A percentile compares a stretch with the other conserved stretches of the same genome.
These are phyloP conservation scores for Colletotrichum godetiae DNA, from an alignment of 2,329 filamentous ascomycete genomes.

Conservation along the genomic window DNA sequence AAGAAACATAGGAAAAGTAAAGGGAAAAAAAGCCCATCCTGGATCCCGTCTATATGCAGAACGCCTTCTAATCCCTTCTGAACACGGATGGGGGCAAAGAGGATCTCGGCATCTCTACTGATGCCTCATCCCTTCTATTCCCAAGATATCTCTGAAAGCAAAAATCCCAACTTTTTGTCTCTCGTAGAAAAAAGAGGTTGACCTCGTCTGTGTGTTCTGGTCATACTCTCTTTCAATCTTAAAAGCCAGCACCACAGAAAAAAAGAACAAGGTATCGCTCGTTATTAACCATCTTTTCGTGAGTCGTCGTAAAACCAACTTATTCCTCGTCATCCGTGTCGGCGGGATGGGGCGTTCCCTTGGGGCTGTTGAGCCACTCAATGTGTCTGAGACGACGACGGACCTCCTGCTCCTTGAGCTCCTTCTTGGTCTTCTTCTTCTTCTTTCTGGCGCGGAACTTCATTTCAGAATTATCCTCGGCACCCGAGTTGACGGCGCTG, in stretches of 20 bases:
- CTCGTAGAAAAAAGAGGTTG: neutral
- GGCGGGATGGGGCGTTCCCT: constrained; percentile 81
- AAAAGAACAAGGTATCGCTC: constrained; percentile 14
- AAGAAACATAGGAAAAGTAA: neutral
- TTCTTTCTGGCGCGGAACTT: constrained; percentile 93
- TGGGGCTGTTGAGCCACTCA: constrained; percentile 85
- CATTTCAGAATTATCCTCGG: constrained; percentile 81
- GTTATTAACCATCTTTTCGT: constrained; percentile 26
- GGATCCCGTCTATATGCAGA: constrained; percentile 32
- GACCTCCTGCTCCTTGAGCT: constrained; percentile 92
- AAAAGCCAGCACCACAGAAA: constrained; percentile 10
- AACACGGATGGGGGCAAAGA: neutral
- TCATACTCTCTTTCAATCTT: constrained; percentile 5
- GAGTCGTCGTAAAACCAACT: constrained; percentile 18
- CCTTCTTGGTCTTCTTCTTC: constrained; percentile 99
- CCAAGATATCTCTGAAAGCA: constrained; percentile 14
- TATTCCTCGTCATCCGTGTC: constrained; percentile 82
- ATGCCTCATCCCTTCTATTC: neutral
- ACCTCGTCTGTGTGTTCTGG: neutral
- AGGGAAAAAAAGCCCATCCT: constrained; percentile 5
- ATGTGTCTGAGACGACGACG: constrained; percentile 88
- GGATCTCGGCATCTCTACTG: neutral
- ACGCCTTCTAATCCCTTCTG: constrained; percentile 28
- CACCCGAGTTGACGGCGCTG: constrained; percentile 82
- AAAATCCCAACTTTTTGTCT: constrained; percentile 5